Percentiles rank a stretch among this genome's conserved stretches.
Conservation (phyloP, 371 early-diverging fungal genomes). For the Saksenaea oblongispora region DNA sequence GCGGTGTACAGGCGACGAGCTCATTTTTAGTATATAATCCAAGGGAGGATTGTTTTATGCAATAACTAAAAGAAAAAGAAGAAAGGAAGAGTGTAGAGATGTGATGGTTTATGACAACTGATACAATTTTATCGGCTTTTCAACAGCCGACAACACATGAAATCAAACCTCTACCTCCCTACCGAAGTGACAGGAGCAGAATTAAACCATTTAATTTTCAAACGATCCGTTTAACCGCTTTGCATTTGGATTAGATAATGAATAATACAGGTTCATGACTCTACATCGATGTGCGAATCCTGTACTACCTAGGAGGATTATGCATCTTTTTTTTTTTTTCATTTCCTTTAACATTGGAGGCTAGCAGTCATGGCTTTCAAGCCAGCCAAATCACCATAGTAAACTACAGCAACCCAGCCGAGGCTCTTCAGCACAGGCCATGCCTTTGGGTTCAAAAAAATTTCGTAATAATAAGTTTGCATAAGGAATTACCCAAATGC, state of each 20-base stretch:
- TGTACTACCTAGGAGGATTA: background rate
- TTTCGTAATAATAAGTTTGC: constrained; percentile 28
- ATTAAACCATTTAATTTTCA: too few species aligned
- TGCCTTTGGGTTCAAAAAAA: constrained; percentile 43
- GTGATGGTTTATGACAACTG: background rate
- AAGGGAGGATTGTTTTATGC: background rate
- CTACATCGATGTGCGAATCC: too few species aligned
- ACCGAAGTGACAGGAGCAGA: background rate
- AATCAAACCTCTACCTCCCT: background rate
- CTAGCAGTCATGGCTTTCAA: constrained; percentile 38
- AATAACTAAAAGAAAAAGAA: background rate
- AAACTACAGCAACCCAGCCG: constrained; percentile 21
- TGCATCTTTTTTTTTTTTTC: constrained; percentile 16
- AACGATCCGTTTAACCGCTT: too few species aligned
- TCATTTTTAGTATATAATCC: background rate
- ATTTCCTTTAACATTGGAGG: constrained; percentile 17
- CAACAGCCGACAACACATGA: background rate
- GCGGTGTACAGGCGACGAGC: background rate
- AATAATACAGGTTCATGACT: too few species aligned
- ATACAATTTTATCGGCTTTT: background rate
- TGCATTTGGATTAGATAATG: too few species aligned
- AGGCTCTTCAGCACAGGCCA: constrained; percentile 34
- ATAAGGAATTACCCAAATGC: constrained; percentile 48
- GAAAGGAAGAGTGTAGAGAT: background rate
- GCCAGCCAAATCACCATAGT: constrained; percentile 18